A percentile compares a stretch with the other conserved stretches of the same genome.
Evolutionary conservation across 2,329 filamentous ascomycete species (phyloP).

Genomic region (Chalaropsis thielavioides): DNA sequence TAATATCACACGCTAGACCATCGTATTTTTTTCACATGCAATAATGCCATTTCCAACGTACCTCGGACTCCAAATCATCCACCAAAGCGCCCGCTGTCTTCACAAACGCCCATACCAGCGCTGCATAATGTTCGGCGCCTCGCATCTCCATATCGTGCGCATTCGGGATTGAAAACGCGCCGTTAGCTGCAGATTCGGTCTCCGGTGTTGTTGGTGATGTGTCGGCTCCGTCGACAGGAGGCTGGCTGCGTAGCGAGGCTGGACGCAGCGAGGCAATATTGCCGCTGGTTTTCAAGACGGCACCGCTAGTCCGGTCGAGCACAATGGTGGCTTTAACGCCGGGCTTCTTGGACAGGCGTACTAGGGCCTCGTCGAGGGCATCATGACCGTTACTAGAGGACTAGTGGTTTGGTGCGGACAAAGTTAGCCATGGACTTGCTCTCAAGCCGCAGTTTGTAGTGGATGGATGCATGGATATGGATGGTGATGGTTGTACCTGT

Average conservation of each 20-base stretch:
- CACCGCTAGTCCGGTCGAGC: slow-evolving; percentile 54
- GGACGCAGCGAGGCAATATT: slow-evolving; percentile 43
- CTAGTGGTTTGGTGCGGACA: not conserved
- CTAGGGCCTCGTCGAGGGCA: slow-evolving; percentile 49
- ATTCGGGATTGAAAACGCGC: slow-evolving; percentile 21
- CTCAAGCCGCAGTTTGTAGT: not conserved
- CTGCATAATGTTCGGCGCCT: slow-evolving; percentile 57
- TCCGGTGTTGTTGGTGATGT: slow-evolving; percentile 22
- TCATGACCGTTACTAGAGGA: slow-evolving; percentile 31
- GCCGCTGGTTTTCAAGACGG: slow-evolving; percentile 62
- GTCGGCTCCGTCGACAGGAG: slow-evolving; percentile 12
- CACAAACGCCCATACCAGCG: slow-evolving; percentile 63
- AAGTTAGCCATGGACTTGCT: not conserved
- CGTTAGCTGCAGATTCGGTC: slow-evolving; percentile 22
- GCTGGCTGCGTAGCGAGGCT: slow-evolving; percentile 21
- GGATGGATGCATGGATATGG: not conserved
- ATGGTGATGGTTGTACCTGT: slow-evolving; percentile 6
- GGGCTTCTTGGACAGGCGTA: slow-evolving; percentile 59
- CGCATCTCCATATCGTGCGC: slow-evolving; percentile 37
- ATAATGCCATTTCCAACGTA: slow-evolving; percentile 24
- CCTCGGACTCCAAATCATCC: slow-evolving; percentile 58
- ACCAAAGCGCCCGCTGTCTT: slow-evolving; percentile 54
- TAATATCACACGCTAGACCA: not conserved
- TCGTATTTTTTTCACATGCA: not conserved
- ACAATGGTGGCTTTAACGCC: slow-evolving; percentile 67